These are phyloP conservation scores for Ceratobasidium sp. DNA, from an alignment of 1,284 basidiomycete genomes.

Conservation along the genomic window DNA sequence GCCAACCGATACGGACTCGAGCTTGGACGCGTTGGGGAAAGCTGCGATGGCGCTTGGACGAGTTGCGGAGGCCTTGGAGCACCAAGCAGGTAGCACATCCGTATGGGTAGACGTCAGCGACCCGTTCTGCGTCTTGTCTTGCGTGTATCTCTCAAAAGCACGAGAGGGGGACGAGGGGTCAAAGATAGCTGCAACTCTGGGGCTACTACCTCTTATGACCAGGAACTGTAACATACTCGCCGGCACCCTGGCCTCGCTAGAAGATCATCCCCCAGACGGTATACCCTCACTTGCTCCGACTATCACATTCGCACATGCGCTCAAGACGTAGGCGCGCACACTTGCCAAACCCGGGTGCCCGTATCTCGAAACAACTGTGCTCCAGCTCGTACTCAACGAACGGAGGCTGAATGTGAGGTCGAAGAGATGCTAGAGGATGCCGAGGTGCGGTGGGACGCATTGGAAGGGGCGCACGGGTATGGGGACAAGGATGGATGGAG, in stretches of 20 bases:
- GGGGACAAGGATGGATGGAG: slow-evolving; percentile 7
- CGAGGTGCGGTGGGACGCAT: slow-evolving; percentile 21
- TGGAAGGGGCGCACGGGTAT: not conserved
- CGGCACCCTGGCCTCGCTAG: slow-evolving; percentile 7
- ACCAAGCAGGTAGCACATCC: not conserved
- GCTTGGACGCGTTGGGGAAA: not conserved
- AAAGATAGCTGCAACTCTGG: not conserved
- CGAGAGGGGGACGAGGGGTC: not conserved
- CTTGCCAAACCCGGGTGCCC: slow-evolving; percentile 16
- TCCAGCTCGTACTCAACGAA: slow-evolving; percentile 36
- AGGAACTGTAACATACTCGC: slow-evolving; percentile 34
- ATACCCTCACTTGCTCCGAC: not conserved
- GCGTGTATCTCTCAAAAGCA: not conserved
- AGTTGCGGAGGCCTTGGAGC: not conserved
- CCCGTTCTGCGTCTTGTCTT: slow-evolving; percentile 38
- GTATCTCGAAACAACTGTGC: slow-evolving; percentile 30
- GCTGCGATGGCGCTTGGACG: slow-evolving; percentile 17
- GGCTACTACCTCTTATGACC: slow-evolving; percentile 14
- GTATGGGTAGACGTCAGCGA: slow-evolving; percentile 35
- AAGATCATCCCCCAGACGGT: not conserved
- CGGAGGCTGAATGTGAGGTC: slow-evolving; percentile 8
- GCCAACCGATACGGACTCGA: not conserved
- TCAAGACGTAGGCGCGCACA: slow-evolving; percentile 12
- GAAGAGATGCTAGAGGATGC: slow-evolving; percentile 43
- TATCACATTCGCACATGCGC: not conserved